Conservation (phyloP, 2,329 filamentous ascomycete genomes). For the Alternaria sp. region DNA sequence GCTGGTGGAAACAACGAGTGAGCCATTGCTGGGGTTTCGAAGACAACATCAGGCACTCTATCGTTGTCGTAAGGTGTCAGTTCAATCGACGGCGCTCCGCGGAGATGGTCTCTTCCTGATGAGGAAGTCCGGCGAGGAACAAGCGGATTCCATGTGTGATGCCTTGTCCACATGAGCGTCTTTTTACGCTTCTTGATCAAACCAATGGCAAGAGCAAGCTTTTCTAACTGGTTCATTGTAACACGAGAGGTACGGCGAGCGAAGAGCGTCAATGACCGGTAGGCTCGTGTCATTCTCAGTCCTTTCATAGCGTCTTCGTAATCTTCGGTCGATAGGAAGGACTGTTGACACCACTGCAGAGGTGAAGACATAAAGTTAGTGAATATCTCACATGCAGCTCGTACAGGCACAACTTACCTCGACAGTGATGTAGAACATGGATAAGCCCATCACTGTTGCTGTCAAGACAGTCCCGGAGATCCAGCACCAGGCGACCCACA, state of each 20-base stretch:
- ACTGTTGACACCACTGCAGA: constrained; percentile 48
- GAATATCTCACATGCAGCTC: neutral
- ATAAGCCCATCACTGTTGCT: constrained; percentile 37
- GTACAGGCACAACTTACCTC: constrained; percentile 19
- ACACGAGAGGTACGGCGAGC: constrained; percentile 20
- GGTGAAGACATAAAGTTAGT: neutral
- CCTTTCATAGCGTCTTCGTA: constrained; percentile 40
- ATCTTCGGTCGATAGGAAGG: constrained; percentile 47
- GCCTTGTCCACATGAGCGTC: constrained; percentile 35
- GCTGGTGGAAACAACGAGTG: neutral
- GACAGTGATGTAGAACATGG: constrained; percentile 49
- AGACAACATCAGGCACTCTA: neutral
- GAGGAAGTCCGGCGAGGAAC: neutral
- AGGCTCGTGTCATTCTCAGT: constrained; percentile 35
- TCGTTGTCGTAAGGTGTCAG: neutral
- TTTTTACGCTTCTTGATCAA: constrained; percentile 32
- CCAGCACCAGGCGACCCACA: constrained; percentile 44
- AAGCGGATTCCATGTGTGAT: constrained; percentile 18
- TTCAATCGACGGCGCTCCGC: neutral
- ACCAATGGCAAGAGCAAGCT: constrained; percentile 17
- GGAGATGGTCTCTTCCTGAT: neutral
- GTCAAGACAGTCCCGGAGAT: constrained; percentile 42
- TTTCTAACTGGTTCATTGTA: constrained; percentile 25
- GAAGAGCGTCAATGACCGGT: constrained; percentile 27
- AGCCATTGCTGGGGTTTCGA: neutral